Conservation (phyloP, 306 rosid species). For the Trichosanthes cucumerina region DNA sequence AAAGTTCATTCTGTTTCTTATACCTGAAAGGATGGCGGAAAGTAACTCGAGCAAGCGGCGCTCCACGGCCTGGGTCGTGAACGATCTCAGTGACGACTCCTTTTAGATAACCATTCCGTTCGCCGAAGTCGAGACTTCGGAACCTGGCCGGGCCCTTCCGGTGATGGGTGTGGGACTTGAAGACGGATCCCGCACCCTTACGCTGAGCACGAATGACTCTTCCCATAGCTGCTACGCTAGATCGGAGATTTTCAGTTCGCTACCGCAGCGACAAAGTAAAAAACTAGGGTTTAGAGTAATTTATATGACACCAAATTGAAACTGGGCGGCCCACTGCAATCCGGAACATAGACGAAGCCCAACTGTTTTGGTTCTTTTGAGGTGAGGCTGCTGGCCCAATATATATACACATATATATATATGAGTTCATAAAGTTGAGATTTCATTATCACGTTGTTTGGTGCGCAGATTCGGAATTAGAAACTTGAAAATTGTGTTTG, state of each 20-base stretch:
- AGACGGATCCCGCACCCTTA: slow-evolving; percentile 78
- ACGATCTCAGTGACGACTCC: slow-evolving; percentile 62
- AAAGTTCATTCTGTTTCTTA: slow-evolving; percentile 57
- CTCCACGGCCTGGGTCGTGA: slow-evolving; percentile 81
- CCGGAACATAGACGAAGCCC: neutral
- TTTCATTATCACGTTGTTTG: no score
- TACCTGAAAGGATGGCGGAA: slow-evolving; percentile 72
- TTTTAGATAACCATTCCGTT: slow-evolving; percentile 60
- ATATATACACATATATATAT: no score
- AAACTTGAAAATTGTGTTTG: no score
- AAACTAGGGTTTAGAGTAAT: neutral
- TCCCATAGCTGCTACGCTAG: slow-evolving; percentile 32
- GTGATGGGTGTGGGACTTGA: slow-evolving; percentile 73
- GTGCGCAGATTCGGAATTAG: no score
- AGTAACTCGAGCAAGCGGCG: slow-evolving; percentile 60
- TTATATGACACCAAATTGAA: neutral
- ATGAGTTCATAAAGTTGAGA: neutral
- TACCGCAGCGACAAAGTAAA: neutral
- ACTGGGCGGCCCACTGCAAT: neutral
- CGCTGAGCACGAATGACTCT: slow-evolving; percentile 75
- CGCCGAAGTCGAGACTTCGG: slow-evolving; percentile 71
- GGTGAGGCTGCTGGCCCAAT: no score
- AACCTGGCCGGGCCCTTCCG: slow-evolving; percentile 75
- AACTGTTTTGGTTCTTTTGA: neutral
- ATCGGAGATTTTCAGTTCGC: neutral